Percentiles rank a stretch among this genome's conserved stretches.
These are phyloP conservation scores for Batkoa obscura DNA, from an alignment of 371 early-diverging fungal genomes.

Conservation along the genomic window DNA sequence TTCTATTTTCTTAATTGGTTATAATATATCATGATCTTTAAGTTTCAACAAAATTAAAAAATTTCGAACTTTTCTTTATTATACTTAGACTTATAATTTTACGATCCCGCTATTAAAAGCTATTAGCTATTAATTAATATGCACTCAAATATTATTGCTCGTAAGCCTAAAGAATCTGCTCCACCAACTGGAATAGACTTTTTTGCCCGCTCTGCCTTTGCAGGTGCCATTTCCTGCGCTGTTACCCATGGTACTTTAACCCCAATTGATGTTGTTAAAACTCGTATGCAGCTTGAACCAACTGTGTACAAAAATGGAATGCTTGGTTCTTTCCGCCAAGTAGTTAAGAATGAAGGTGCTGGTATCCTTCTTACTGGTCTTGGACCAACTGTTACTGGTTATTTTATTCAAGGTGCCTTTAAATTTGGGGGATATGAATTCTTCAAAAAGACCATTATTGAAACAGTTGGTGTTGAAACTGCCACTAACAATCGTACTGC, in stretches of 20 bases:
- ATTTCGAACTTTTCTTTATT: too few species aligned
- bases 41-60: too few species aligned
- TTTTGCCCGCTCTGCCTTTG: constrained; percentile 51
- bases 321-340: constrained; percentile 62
- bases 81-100: too few species aligned
- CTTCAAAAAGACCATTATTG: constrained; percentile 64
- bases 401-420: constrained; percentile 78
- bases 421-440: constrained; percentile 86
- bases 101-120: too few species aligned
- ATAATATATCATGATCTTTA: too few species aligned
- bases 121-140: constrained; percentile 1
- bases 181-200: constrained; percentile 38
- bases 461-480: constrained; percentile 47
- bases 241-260: constrained; percentile 51
- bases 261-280: constrained; percentile 21
- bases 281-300: constrained; percentile 42
- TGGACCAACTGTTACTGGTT: constrained; percentile 44
- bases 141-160: constrained; percentile 17
- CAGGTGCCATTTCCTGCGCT: constrained; percentile 50
- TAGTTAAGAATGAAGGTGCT: constrained; percentile 63
- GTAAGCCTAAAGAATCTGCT: constrained; percentile 21
- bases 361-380: constrained; percentile 69
- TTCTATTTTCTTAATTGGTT: too few species aligned
- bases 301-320: constrained; percentile 40
- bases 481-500: constrained; percentile 63